phyloP scores from a whole-genome alignment of 2,329 filamentous ascomycete species.

The Fusarium duplospermum region DNA sequence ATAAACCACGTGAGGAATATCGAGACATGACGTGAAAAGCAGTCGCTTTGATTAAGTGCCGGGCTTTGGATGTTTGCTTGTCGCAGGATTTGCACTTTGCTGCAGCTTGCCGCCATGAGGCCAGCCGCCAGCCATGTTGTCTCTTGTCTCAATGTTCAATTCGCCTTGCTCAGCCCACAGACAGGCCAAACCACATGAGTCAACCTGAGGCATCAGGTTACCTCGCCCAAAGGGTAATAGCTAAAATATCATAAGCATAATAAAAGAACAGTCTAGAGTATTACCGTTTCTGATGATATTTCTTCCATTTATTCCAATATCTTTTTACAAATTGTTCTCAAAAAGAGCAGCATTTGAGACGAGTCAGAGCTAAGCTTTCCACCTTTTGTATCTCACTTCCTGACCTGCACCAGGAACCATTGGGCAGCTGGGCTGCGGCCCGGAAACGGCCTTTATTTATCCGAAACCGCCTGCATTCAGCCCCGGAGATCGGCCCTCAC shows the following conservation, averaged over 20 bases:
- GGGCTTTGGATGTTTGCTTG: neutral
- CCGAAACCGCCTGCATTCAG: slow-evolving; percentile 7
- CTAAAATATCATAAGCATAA: neutral
- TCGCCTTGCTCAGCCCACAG: neutral
- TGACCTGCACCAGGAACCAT: neutral
- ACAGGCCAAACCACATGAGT: neutral
- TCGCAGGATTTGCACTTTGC: neutral
- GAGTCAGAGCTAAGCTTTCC: neutral
- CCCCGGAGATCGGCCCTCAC: slow-evolving; percentile 14
- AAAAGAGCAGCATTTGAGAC: neutral
- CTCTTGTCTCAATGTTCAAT: neutral
- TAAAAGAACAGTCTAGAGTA: neutral
- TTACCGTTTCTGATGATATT: neutral
- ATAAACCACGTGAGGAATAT: neutral
- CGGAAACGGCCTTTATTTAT: slow-evolving; percentile 26
- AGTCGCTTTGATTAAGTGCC: neutral
- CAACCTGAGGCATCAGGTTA: neutral
- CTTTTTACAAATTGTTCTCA: neutral
- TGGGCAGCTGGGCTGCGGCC: neutral
- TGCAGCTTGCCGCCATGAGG: neutral
- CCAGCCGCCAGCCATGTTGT: slow-evolving; percentile 1
- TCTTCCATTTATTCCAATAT: neutral
- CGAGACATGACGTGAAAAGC: neutral
- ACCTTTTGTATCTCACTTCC: neutral
- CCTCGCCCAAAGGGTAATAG: neutral